Conservation (phyloP, 2,329 filamentous ascomycete species). For the Chaetomium olivaceum region DNA sequence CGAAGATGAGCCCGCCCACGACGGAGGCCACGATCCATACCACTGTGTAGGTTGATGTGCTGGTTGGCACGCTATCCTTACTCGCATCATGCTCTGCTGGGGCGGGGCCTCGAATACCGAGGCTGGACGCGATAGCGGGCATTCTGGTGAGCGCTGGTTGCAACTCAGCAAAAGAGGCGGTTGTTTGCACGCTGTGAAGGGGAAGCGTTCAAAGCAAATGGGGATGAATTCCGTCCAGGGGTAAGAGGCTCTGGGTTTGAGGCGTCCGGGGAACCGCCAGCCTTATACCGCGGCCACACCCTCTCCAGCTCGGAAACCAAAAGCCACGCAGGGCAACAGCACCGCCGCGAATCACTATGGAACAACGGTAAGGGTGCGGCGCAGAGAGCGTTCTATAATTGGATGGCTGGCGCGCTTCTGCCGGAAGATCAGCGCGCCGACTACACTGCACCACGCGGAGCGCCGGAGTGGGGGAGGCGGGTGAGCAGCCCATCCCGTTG, state of each 20-base stretch:
- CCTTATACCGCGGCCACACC: neutral
- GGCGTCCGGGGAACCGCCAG: neutral
- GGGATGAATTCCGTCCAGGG: neutral
- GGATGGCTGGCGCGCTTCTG: neutral
- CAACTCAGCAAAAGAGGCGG: neutral
- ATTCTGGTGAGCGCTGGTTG: constrained; percentile 1
- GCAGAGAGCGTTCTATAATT: constrained; percentile 17
- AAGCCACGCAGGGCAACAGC: neutral
- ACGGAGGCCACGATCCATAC: constrained; percentile 36
- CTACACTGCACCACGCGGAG: neutral
- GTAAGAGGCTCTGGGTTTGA: neutral
- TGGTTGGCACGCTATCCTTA: neutral
- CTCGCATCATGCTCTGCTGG: constrained; percentile 1
- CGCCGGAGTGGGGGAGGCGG: neutral
- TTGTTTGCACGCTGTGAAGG: neutral
- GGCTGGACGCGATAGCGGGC: constrained; percentile 1
- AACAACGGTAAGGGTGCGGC: neutral
- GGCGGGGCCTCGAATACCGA: neutral
- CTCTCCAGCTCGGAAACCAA: neutral
- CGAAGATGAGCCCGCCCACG: constrained; percentile 33
- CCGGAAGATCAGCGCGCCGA: constrained; percentile 6
- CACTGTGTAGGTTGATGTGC: constrained; percentile 7
- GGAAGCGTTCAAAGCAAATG: neutral
- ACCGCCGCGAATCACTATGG: neutral
- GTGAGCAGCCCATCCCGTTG: neutral